Conservation (phyloP, 1,284 basidiomycete species). For the Polyporus tsugae region DNA sequence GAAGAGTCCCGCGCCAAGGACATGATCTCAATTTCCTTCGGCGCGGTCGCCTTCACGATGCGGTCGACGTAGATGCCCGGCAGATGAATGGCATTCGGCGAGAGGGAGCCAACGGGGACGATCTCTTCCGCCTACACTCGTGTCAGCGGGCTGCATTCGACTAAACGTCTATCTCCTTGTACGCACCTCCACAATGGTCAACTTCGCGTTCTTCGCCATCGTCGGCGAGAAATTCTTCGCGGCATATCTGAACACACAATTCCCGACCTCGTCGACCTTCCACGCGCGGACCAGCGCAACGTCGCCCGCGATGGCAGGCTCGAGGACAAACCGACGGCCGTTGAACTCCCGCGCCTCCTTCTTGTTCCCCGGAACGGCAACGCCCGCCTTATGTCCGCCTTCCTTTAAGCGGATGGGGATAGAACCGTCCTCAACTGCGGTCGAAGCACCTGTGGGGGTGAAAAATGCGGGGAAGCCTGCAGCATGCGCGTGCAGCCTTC, state of each 20-base stretch:
- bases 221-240: conserved; percentile 89
- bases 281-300: conserved; percentile 92
- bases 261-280: conserved; percentile 94
- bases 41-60: conserved; percentile 80
- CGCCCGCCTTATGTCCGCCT: conserved; percentile 69
- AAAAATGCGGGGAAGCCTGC: conserved; percentile 97
- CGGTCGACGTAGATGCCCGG: conserved; percentile 91
- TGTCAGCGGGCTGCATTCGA: neutral
- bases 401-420: conserved; percentile 82
- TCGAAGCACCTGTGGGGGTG: conserved; percentile 93
- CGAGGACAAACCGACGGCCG: conserved; percentile 87
- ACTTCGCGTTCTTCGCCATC: conserved; percentile 90
- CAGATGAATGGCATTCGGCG: conserved; percentile 86
- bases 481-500: conserved; percentile 90
- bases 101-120: conserved; percentile 86
- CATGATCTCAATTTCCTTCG: conserved; percentile 84
- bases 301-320: conserved; percentile 88
- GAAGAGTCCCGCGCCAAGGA: conserved; percentile 59
- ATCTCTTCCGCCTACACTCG: conserved; percentile 84
- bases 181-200: conserved; percentile 89
- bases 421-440: conserved; percentile 81
- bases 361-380: conserved; percentile 74
- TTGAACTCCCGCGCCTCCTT: conserved; percentile 86
- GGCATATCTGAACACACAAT: conserved; percentile 89
- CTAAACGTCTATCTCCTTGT: neutral